These are phyloP conservation scores for Eutrema salsugineum DNA, from an alignment of 441 rosid species.

Conservation along the genomic window DNA sequence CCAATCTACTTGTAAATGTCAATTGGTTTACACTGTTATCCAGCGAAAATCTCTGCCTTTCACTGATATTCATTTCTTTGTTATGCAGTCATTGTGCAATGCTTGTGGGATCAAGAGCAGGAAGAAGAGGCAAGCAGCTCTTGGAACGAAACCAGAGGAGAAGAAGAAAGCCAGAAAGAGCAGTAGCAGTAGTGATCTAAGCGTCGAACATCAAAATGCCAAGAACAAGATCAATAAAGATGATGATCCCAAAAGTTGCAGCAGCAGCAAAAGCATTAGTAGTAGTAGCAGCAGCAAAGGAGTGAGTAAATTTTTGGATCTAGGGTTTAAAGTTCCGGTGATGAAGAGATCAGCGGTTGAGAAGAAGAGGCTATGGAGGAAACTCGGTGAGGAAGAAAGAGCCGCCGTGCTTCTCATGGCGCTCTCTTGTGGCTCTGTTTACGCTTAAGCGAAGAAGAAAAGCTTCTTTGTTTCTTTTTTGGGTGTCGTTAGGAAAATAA, in stretches of 20 bases:
- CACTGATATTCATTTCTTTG: neutral
- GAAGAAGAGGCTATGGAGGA: slow-evolving; percentile 49
- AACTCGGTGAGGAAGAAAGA: slow-evolving; percentile 88
- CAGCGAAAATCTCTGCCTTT: too few species aligned
- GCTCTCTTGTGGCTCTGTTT: slow-evolving; percentile 72
- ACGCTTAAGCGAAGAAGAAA: slow-evolving; percentile 36
- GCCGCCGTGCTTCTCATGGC: slow-evolving; percentile 92
- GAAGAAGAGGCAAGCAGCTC: slow-evolving; percentile 71
- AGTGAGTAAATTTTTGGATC: slow-evolving; percentile 40
- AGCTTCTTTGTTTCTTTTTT: neutral
- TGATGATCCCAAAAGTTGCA: slow-evolving; percentile 29
- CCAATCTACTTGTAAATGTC: too few species aligned
- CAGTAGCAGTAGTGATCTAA: slow-evolving; percentile 50
- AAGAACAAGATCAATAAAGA: slow-evolving; percentile 41
- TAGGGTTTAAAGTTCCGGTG: slow-evolving; percentile 66
- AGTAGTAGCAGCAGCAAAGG: slow-evolving; percentile 15
- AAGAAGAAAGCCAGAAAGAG: slow-evolving; percentile 54
- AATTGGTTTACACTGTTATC: too few species aligned
- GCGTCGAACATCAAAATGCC: slow-evolving; percentile 34
- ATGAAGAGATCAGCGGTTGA: slow-evolving; percentile 66
- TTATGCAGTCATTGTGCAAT: slow-evolving; percentile 77
- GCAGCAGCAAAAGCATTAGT: neutral
- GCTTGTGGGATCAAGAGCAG: slow-evolving; percentile 98
- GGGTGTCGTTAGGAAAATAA: neutral
- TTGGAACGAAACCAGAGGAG: slow-evolving; percentile 57